A percentile compares a stretch with the other conserved stretches of the same genome.
Evolutionary conservation across 2,329 filamentous ascomycete species (phyloP).

Genomic region (Colletotrichum camelliae): DNA sequence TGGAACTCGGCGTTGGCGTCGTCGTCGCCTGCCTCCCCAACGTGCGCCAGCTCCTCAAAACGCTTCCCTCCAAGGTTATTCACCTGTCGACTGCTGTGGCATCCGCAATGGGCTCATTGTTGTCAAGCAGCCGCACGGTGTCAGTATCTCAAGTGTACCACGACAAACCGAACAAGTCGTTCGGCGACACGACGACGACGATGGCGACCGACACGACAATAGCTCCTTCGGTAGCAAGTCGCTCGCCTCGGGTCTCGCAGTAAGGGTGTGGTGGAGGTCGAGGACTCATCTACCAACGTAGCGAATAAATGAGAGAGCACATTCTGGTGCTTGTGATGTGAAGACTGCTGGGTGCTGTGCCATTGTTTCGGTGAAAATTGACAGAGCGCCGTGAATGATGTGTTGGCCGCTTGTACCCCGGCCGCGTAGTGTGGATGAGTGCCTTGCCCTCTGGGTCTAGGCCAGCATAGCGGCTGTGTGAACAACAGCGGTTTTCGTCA

Average conservation of each 20-base stretch:
- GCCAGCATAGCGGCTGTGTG: not conserved
- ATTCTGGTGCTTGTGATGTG: not conserved
- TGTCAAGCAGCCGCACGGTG: not conserved
- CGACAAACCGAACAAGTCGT: not conserved
- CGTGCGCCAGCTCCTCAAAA: conserved; percentile 33
- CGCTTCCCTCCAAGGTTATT: not conserved
- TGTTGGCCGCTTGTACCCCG: not conserved
- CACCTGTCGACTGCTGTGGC: not conserved
- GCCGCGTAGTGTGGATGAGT: not conserved
- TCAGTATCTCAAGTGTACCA: not conserved
- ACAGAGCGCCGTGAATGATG: not conserved
- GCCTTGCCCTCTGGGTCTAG: not conserved
- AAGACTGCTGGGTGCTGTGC: not conserved
- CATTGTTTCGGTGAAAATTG: not conserved
- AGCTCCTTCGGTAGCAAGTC: not conserved
- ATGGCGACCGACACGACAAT: not conserved
- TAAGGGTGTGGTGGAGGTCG: not conserved
- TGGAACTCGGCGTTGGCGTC: conserved; percentile 43
- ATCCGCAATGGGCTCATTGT: not conserved
- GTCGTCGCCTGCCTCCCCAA: conserved; percentile 44
- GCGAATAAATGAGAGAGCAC: not conserved
- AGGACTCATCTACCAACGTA: not conserved
- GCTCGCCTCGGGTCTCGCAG: not conserved
- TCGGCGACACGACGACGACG: not conserved
- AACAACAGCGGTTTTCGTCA: not conserved